Percentiles rank a stretch among this genome's conserved stretches.
These are phyloP conservation scores for Hibiscus mutabilis DNA, from an alignment of 345 rosid genomes.

Conservation along the genomic window DNA sequence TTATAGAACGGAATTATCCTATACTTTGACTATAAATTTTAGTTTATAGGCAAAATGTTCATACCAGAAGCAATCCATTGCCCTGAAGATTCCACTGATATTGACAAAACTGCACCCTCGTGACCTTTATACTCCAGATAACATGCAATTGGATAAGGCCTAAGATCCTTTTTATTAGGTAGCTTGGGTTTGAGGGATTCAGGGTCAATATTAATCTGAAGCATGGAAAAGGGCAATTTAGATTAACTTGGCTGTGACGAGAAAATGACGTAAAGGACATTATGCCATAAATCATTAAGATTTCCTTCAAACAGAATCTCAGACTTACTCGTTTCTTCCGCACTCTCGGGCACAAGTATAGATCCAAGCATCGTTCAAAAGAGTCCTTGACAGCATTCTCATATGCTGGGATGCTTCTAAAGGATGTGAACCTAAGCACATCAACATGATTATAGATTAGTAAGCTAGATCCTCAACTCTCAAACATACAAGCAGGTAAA, in stretches of 20 bases:
- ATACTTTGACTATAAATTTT: background rate
- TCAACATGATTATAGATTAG: slow-evolving; percentile 10
- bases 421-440: slow-evolving; percentile 53
- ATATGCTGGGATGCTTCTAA: slow-evolving; percentile 80
- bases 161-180: slow-evolving; percentile 84
- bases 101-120: slow-evolving; percentile 62
- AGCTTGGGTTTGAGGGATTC: slow-evolving; percentile 88
- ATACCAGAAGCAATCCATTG: slow-evolving; percentile 92
- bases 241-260: background rate
- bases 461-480: slow-evolving; percentile 9
- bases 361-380: slow-evolving; percentile 92
- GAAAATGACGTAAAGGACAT: background rate
- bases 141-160: slow-evolving; percentile 69
- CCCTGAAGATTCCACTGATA: slow-evolving; percentile 71
- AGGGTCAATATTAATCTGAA: slow-evolving; percentile 86
- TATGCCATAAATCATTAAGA: background rate
- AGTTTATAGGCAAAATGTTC: slow-evolving; percentile 9
- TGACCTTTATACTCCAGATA: slow-evolving; percentile 94
- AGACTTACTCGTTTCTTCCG: slow-evolving; percentile 82
- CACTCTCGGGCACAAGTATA: slow-evolving; percentile 88
- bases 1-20: background rate
- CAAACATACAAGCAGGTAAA: slow-evolving; percentile 11
- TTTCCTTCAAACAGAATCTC: background rate
- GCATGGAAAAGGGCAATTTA: slow-evolving; percentile 9
- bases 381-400: slow-evolving; percentile 78